phyloP scores from a whole-genome alignment of 352 stramenopile species.

The Achlya hypogyna region DNA sequence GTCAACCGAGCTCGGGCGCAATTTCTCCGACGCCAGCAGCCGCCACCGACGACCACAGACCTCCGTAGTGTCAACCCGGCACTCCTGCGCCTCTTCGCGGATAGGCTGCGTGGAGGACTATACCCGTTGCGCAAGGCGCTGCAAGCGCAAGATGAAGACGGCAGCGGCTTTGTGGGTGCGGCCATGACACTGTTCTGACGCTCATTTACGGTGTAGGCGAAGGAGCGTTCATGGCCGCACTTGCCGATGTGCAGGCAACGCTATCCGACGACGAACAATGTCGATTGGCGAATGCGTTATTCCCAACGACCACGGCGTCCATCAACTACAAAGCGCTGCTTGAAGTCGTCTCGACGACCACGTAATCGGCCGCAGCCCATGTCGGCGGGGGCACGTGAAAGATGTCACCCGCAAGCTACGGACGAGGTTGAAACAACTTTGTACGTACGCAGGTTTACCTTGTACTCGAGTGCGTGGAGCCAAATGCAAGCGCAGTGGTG shows the following conservation, averaged over 20 bases:
- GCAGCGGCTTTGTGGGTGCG: slow-evolving; percentile 34
- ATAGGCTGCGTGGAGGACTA: slow-evolving; percentile 41
- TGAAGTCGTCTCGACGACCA: slow-evolving; percentile 64
- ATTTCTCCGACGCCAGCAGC: not conserved
- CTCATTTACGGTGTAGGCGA: slow-evolving; percentile 23
- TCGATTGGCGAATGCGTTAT: slow-evolving; percentile 55
- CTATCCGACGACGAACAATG: slow-evolving; percentile 71
- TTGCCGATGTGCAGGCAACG: slow-evolving; percentile 42
- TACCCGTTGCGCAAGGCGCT: slow-evolving; percentile 64
- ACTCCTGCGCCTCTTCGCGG: not conserved
- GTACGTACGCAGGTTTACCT: slow-evolving; percentile 34
- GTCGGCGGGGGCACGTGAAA: slow-evolving; percentile 48
- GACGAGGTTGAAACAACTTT: not conserved
- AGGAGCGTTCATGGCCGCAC: slow-evolving; percentile 70
- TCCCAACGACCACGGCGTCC: slow-evolving; percentile 59
- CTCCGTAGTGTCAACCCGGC: not conserved
- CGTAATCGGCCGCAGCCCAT: slow-evolving; percentile 47
- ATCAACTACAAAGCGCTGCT: slow-evolving; percentile 63
- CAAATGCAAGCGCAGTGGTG: slow-evolving; percentile 82
- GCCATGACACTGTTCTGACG: not conserved
- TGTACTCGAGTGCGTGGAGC: slow-evolving; percentile 81
- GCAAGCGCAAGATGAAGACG: slow-evolving; percentile 46
- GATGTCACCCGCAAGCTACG: slow-evolving; percentile 55
- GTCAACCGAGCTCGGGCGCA: not conserved
- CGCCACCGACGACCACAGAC: not conserved